Percentiles rank a stretch among this genome's conserved stretches.
Evolutionary conservation across 352 stramenopile genomes (phyloP).

Genomic region (Phytopythium montanum): DNA sequence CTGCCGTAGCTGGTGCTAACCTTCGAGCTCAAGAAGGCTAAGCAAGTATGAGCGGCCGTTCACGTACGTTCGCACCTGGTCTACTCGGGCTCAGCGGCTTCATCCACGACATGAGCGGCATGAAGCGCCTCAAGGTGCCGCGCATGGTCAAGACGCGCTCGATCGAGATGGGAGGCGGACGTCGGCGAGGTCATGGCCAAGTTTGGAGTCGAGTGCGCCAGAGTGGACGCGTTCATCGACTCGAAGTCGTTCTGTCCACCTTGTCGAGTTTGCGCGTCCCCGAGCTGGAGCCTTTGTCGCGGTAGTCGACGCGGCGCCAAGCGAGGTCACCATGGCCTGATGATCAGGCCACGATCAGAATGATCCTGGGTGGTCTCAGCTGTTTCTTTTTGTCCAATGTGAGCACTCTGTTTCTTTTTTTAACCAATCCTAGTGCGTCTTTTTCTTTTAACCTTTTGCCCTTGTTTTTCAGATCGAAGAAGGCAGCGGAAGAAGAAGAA

Average conservation of each 20-base stretch:
- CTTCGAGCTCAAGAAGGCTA: constrained; percentile 99
- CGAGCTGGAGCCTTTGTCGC: no score
- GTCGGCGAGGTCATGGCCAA: constrained; percentile 97
- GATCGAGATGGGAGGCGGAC: constrained; percentile 96
- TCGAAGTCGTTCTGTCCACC: constrained; percentile 85
- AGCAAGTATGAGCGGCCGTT: constrained; percentile 98
- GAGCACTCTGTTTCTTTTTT: no score
- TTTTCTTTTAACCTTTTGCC: no score
- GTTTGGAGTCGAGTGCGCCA: constrained; percentile 99
- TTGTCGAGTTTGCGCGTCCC: constrained; percentile 98
- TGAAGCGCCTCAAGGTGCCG: constrained; percentile 95
- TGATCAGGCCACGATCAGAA: no score
- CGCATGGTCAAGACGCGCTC: constrained; percentile 99
- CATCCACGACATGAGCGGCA: constrained; percentile 88
- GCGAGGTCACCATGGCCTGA: no score
- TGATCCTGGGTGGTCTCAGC: no score
- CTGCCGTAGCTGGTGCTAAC: constrained; percentile 95
- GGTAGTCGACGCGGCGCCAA: no score
- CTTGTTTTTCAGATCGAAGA: no score
- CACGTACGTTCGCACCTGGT: constrained; percentile 98
- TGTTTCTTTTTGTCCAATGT: no score
- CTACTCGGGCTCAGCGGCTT: constrained; percentile 81
- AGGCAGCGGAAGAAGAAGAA: no score
- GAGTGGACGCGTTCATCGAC: constrained; percentile 97
- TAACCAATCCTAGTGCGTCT: no score